Percentiles rank a stretch among this genome's conserved stretches.
Evolutionary conservation across 176 grass and related monocot genomes (phyloP).

Genomic region (Triticum dicoccoides): DNA sequence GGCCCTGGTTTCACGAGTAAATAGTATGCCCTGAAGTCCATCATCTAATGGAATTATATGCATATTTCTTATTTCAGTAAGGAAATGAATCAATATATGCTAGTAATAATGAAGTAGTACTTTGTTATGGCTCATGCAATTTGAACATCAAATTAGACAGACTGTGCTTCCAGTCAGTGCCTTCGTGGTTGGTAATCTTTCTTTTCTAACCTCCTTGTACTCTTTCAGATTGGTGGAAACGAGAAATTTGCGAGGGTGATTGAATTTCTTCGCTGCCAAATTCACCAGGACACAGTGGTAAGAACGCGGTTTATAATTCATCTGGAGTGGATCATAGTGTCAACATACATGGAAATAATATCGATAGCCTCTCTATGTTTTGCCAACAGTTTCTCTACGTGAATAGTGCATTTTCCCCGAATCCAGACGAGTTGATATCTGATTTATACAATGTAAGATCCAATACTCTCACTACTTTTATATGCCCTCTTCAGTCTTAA

Average conservation of each 20-base stretch:
- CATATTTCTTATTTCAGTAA: not conserved
- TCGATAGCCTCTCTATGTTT: slow-evolving; percentile 12
- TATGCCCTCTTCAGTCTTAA: not conserved
- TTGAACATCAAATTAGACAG: not conserved
- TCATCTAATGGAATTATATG: not conserved
- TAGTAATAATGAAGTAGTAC: not conserved
- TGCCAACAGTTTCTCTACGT: slow-evolving; percentile 55
- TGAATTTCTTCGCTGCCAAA: slow-evolving; percentile 62
- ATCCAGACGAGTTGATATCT: slow-evolving; percentile 59
- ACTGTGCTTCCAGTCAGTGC: not conserved
- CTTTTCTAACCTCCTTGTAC: not conserved
- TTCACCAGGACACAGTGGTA: slow-evolving; percentile 78
- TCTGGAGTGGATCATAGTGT: not conserved
- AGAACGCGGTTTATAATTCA: not conserved
- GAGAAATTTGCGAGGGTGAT: slow-evolving; percentile 69
- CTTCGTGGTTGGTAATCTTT: not conserved
- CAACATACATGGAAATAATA: not conserved
- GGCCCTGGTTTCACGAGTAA: not conserved
- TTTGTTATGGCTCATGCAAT: not conserved
- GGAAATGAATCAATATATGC: not conserved
- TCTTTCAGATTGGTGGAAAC: slow-evolving; percentile 61
- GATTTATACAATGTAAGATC: slow-evolving; percentile 36
- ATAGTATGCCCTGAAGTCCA: not conserved
- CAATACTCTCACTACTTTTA: not conserved
- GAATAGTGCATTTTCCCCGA: slow-evolving; percentile 69